A percentile compares a stretch with the other conserved stretches of the same genome.
phyloP scores from a whole-genome alignment of 148 eudicot genomes.

The Bassia scoparia region DNA sequence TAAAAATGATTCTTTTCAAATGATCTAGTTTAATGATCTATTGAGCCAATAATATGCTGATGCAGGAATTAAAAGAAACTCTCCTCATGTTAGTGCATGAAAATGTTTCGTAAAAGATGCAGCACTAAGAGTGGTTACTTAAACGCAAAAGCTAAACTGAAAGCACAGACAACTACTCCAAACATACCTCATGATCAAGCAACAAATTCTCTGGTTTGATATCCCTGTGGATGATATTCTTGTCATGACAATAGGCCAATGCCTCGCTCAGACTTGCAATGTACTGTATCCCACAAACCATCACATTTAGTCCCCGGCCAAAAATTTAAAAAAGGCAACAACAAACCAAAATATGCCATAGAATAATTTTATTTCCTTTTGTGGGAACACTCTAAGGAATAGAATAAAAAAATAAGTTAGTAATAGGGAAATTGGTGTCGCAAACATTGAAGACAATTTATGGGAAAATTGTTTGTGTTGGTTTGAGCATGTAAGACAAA shows the following conservation, averaged over 20 bases:
- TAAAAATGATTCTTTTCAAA: not conserved
- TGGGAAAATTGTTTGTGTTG: too few species aligned
- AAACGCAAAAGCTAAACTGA: not conserved
- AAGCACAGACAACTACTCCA: constrained; percentile 1
- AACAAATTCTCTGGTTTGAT: constrained; percentile 90
- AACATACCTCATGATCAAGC: constrained; percentile 85
- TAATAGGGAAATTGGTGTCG: too few species aligned
- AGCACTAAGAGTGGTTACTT: not conserved
- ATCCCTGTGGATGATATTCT: constrained; percentile 89
- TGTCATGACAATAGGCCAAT: constrained; percentile 78
- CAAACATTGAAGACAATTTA: too few species aligned
- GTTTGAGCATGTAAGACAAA: too few species aligned
- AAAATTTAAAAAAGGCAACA: too few species aligned
- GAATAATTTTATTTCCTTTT: too few species aligned
- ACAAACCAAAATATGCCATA: too few species aligned
- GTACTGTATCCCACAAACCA: constrained; percentile 44
- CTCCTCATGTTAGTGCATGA: not conserved
- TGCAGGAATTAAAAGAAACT: not conserved
- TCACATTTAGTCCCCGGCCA: too few species aligned
- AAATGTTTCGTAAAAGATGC: not conserved
- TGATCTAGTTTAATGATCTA: not conserved
- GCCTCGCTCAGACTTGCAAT: constrained; percentile 78
- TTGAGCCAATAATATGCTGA: not conserved
- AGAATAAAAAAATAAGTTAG: too few species aligned
- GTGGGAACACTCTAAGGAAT: too few species aligned